These are phyloP conservation scores for Trypanosoma theileri DNA, from an alignment of 208 protist species.

Conservation along the genomic window DNA sequence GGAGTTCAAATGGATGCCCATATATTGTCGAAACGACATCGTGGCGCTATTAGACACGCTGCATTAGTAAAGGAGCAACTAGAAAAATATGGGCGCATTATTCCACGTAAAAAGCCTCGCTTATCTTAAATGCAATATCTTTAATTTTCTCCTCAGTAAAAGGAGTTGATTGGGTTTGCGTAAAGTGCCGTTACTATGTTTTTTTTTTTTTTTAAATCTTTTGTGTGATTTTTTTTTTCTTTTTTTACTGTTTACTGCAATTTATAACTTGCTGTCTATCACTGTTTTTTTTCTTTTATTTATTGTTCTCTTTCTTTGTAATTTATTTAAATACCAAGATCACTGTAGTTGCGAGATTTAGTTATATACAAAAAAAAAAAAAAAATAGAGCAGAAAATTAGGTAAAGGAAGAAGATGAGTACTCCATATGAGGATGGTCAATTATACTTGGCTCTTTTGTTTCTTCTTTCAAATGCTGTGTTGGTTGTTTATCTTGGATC, in stretches of 20 bases:
- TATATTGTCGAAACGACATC: constrained; percentile 67
- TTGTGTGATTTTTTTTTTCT: constrained; percentile 8
- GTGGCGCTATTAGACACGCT: constrained; percentile 44
- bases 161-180: too few relatives aligned
- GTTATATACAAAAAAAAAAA: background rate
- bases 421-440: constrained; percentile 32
- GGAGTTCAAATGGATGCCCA: constrained; percentile 50
- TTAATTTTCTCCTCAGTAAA: background rate
- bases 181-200: constrained; percentile 1
- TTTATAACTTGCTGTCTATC: background rate
- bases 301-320: constrained; percentile 13
- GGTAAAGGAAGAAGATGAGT: constrained; percentile 6
- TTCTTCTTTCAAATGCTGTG: constrained; percentile 48
- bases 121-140: constrained; percentile 11
- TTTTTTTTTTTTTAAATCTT: constrained; percentile 9
- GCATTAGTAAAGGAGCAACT: constrained; percentile 48
- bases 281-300: background rate
- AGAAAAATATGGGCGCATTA: constrained; percentile 55
- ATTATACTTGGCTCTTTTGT: constrained; percentile 52
- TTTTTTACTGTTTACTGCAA: constrained; percentile 5
- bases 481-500: constrained; percentile 47
- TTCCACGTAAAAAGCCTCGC: constrained; percentile 48
- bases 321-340: background rate
- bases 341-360: too few relatives aligned
- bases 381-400: constrained; percentile 1